These are phyloP conservation scores for Naematelia aurantialba DNA, from an alignment of 768 basidiomycete species.

Conservation along the genomic window DNA sequence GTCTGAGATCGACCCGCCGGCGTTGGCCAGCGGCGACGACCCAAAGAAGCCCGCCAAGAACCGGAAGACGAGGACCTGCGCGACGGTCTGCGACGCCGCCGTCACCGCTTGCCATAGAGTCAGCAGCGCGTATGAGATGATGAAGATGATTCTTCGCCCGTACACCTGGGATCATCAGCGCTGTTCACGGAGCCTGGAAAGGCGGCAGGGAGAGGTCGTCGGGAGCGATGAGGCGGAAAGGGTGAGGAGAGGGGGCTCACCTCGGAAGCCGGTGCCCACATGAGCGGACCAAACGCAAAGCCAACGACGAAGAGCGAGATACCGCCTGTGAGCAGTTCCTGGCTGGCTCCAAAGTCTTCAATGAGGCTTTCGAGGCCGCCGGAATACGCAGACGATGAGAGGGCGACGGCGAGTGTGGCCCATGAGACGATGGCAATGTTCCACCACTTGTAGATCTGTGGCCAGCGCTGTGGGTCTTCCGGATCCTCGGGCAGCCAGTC, in stretches of 20 bases:
- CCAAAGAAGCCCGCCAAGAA: conserved; percentile 52
- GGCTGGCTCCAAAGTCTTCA: conserved; percentile 28
- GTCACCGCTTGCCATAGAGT: conserved; percentile 50
- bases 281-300: conserved; percentile 48
- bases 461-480: conserved; percentile 47
- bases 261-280: conserved; percentile 51
- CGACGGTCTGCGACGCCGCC: conserved; percentile 49
- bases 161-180: conserved; percentile 21
- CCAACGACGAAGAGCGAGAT: conserved; percentile 50
- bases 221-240: no score
- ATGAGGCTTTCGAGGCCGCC: conserved; percentile 30
- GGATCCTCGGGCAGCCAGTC: conserved; percentile 46
- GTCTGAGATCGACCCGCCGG: conserved; percentile 49
- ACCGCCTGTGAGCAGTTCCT: conserved; percentile 36
- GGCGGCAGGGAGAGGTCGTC: no score
- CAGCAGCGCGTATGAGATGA: conserved; percentile 49
- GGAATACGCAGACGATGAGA: conserved; percentile 39
- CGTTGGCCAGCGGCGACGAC: conserved; percentile 51
- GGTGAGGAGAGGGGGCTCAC: background rate
- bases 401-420: conserved; percentile 43
- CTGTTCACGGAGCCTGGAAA: no score
- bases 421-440: conserved; percentile 33
- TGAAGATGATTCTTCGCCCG: conserved; percentile 51
- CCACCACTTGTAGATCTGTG: conserved; percentile 39
- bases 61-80: conserved; percentile 50